Conservation (phyloP, 108 stramenopile species). For the Cyclotella baltica region DNA sequence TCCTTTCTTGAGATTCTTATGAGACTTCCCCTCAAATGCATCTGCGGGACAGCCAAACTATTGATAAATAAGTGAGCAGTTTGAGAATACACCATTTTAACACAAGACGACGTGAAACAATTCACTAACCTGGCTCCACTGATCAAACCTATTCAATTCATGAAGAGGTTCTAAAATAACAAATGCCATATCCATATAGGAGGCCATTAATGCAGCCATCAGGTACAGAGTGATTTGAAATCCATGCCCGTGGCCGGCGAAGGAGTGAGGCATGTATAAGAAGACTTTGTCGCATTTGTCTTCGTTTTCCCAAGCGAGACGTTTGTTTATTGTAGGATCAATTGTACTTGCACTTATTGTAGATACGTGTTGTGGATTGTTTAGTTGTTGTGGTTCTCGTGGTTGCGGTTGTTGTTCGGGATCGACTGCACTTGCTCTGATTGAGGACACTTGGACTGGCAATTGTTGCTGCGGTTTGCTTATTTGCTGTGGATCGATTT, state of each 20-base stretch:
- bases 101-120: no score
- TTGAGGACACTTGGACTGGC: no score
- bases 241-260: background rate
- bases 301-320: background rate
- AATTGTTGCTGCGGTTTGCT: no score
- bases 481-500: no score
- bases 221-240: background rate
- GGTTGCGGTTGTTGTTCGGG: no score
- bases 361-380: background rate
- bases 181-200: background rate
- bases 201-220: background rate
- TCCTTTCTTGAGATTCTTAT: background rate
- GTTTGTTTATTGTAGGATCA: background rate
- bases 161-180: background rate
- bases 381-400: no score
- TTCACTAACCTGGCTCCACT: background rate
- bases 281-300: constrained; percentile 1
- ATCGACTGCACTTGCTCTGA: no score
- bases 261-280: background rate
- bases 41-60: constrained; percentile 44
- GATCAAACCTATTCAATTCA: background rate
- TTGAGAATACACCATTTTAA: no score
- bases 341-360: background rate
- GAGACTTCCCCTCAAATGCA: constrained; percentile 9
- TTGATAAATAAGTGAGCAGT: no score